phyloP scores from a whole-genome alignment of 345 rosid genomes.

The Murraya koenigii region DNA sequence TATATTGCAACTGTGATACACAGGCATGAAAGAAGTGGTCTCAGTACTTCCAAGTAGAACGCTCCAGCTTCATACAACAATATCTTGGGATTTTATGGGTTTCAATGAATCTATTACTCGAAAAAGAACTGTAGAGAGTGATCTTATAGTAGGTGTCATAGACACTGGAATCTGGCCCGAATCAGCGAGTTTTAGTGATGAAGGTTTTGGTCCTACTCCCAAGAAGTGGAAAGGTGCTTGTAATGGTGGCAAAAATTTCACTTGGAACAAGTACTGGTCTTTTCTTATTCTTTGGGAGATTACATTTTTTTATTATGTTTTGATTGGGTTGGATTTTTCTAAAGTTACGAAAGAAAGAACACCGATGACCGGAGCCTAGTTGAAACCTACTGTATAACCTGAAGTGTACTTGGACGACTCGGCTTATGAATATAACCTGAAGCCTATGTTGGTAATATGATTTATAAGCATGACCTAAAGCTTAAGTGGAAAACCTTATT shows the following conservation, averaged over 20 bases:
- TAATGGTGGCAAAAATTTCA: constrained; percentile 34
- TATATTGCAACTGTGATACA: background rate
- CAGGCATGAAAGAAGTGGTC: constrained; percentile 24
- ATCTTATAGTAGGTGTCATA: constrained; percentile 36
- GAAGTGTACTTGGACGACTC: too few relatives aligned
- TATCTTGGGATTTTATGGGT: constrained; percentile 55
- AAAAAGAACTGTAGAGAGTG: constrained; percentile 6
- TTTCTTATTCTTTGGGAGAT: background rate
- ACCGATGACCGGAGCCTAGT: too few relatives aligned
- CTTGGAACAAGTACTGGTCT: constrained; percentile 46
- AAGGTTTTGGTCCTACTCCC: constrained; percentile 49
- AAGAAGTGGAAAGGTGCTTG: constrained; percentile 46
- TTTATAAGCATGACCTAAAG: too few relatives aligned
- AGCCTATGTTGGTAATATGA: too few relatives aligned
- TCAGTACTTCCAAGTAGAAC: constrained; percentile 35
- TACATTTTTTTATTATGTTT: too few relatives aligned
- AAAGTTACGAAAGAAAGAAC: too few relatives aligned
- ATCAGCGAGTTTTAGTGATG: constrained; percentile 39
- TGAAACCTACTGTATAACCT: too few relatives aligned
- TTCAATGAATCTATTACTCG: constrained; percentile 11
- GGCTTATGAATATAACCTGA: too few relatives aligned
- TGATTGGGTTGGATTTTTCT: too few relatives aligned
- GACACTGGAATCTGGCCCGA: constrained; percentile 47
- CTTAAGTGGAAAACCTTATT: too few relatives aligned
- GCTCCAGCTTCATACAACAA: constrained; percentile 31